Base-by-base conservation (phyloP, 768 basidiomycete genomes). In the Lactarius sanguifluus region DNA sequence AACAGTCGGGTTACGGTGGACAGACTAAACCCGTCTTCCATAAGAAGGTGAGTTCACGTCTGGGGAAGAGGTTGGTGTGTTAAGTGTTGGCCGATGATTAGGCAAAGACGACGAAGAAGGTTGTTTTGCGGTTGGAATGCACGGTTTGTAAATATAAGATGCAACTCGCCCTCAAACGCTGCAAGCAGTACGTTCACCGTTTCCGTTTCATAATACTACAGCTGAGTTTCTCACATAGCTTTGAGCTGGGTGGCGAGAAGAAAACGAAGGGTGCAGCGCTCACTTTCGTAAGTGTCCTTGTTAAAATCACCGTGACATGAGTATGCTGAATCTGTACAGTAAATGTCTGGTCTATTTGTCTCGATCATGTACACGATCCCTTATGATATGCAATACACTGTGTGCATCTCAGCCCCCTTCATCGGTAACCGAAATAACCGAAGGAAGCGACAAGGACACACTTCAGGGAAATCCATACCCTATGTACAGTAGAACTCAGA, bases 11-110 rank as follows among this genome's bases (percentile, higher is more conserved):
- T 81, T 98, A 98, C 82, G 96, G 96, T 91, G 96, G 96, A 82
- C 96, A 99, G 86, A 99, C 96, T 67, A 99, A 99, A 84, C 96
- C 96, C 68, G 96, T 99, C 81, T 99, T 99, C 91, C 97, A 99
- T 92, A 99, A 99, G 86, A 98, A 97, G 90, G 94, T 88, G 71
- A 74, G 81, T 77, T n/a, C 38, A 36, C 65, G 1, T 43, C 32
- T 58, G 41, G 23, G 47, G 50, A 32, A 56, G 50, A 40, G 28
- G 18, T 34, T 54, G 30, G 56, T 15, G 38, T 54, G 57, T 6
- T 65, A n/a, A 64, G n/a, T 32, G 16, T 18, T 36, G 40, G 3
- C 18, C 50, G 58, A 50, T 57, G 12, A 62, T 58, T 76, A 93
- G 91, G 94, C 94, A 66, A 96, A 96, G 86, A 96, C 94, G 68